Evolutionary conservation across 139 green algal genomes (phyloP), one percentile per base, ranked within the genome.

Genomic region (Pseudopediastrum boryanum): DNA sequence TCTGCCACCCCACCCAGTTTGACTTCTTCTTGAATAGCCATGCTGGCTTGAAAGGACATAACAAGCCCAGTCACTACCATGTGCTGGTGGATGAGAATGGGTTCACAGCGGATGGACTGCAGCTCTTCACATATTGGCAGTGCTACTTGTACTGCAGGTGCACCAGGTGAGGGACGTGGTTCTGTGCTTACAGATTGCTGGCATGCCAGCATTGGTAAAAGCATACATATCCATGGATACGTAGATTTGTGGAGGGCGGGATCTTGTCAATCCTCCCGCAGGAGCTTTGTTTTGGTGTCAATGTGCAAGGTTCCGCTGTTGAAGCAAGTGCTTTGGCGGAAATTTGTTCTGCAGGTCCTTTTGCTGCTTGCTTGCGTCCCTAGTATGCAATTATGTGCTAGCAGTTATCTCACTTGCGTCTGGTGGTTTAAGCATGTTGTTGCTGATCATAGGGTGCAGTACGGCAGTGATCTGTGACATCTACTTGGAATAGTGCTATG

Each of bases 21-120:
- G 90, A 95, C 84, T 98, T 98, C 85, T 97, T 89, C 79, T 87
- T 98, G 19, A 94, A 94, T 83, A 87, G 71, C 54, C 94, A 97
- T 68, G 83, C 86, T 1, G 90, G 92, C 68, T 88, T 96, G 36
- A 87, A 96, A 85, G 88, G 88, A 59, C 90, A 83, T 58, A 84
- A 51, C 62, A 64, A 77, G 36, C 87, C 88, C 52, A 78, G 79
- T 48, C 88, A 92, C 71, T 88, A 89, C 83, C 75, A 86, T 46
- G 91, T 95, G 63, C 79, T 96, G 56, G 62, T 86, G 38, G 92
- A 96, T 62, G 86, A 96, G 70, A 94, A 92, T 78, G 65, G 75
- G 33, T 91, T 95, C 56, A 75, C 43, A 27, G 74, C 90, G 10
- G 85, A 96, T 68, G 81, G 68, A 3, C 75, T 96, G 38, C 85